Evolutionary conservation across 169 alveolate genomes (phyloP), one percentile per base, ranked within the genome.

Genomic region (Babesia caballi): DNA sequence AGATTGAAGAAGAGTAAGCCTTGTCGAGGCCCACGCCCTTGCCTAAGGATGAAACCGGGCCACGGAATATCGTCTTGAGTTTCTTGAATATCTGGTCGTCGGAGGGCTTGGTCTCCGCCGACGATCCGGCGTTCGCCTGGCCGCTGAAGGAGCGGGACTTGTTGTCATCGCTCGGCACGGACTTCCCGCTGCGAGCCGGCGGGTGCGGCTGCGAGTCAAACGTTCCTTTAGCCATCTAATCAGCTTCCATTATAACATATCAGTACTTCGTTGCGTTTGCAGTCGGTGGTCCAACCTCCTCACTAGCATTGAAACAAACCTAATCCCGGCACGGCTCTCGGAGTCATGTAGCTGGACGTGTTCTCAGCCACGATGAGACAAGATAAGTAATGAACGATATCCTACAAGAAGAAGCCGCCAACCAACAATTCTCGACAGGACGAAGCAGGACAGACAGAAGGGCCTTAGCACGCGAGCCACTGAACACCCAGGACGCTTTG

Each of bases 51-150:
- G 73, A 32, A n/a, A 32, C 51, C 25, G 61, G 61, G 1, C 82
- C 82, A 6, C 73, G 70, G 65, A 71, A 71, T 11, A 71, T 71
- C 2, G 54, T 60, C 40, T 71, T 71, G 17, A 71, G 27, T 41
- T 66, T 32, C n/a, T 50, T 36, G 82, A 71, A 71, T 1, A 71
- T 40, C 15, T 6, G 63, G 21, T 49, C 61, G 28, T 71, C 82
- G 19, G 63, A 42, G 7, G 1, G 27, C 21, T n/a, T 40, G 8
- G 11, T 4, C 6, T 33, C 58, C 44, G 25, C 36, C 8, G 5
- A 4, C 12, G n/a, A 4, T 2, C 7, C 58, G 2, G 30, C 3
- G 61, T 44, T 63, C 54, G 49, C 3, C 5, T 5, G 42, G 1
- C 30, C 32, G 42, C 51, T 61, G 36, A 47, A n/a, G 19, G 19